Base-by-base conservation (phyloP, 228 moss, liverwort and hornwort species). In the Sphagnum fallax region DNA sequence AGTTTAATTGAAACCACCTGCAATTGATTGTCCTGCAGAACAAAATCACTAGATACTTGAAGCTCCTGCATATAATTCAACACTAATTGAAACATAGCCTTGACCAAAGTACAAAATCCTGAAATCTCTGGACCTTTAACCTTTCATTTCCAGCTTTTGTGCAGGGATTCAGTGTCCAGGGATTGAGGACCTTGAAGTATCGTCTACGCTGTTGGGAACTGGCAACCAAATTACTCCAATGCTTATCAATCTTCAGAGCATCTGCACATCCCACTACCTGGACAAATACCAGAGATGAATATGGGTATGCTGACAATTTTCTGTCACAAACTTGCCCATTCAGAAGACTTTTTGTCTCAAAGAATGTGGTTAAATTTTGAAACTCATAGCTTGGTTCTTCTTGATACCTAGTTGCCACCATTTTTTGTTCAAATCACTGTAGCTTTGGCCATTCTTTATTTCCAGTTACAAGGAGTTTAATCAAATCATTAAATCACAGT, bases 231-330 rank as follows among this genome's bases (percentile, higher is more conserved):
- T 92, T 92, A 67, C 76, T 98, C 98, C 98, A 98, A 62, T 94
- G 94, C 81, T 94, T 98, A 59, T 98, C 98, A 71, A 87, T 87
- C 67, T 84, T 84, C 63, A 98, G 78, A 52, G 94, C 92, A 72
- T 80, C 85, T 64, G 92, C 80, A 82, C 92, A 87, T 61, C 98
- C 98, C 62, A 98, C 94, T 58, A 98, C 97, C 97, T 98, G 90
- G 53, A 84, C 61, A 69, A 32, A 32, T 32, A 32, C 32, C 32
- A 32, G 32, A 32, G 8, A 11, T 60, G 6, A 65, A 12, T 52
- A 53, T 6, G 57, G 13, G 47, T 15, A 10, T 10, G 12, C 10
- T 5, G 10, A 61, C 60, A 67, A n/a, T 47, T 47, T 18, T 51
- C 6, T 16, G 60, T 52, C 48, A 48, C n/a, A 62, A 63, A 48